Evolutionary conservation across 2,329 filamentous ascomycete genomes (phyloP), one percentile per base, ranked within the genome.

Genomic region (Aureobasidium sp.): DNA sequence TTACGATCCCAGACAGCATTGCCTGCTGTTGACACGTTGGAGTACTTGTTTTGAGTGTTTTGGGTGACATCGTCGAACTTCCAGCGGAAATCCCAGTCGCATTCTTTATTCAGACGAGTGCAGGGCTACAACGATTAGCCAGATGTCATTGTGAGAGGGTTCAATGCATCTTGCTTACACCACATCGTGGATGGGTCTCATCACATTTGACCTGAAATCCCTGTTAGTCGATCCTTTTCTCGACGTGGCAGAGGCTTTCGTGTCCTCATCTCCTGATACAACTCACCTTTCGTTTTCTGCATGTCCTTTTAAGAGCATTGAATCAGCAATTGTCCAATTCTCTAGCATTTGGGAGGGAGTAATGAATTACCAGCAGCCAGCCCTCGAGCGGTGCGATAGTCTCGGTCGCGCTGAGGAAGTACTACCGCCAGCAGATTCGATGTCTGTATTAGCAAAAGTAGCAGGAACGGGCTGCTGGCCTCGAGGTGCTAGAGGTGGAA

Each of bases 1-100:
- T 72, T 75, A 83, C 81, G 74, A 72, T 84, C 80, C 82, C 82
- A 85, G 42, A 84, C 78, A 48, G 74, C 69, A 66, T 79, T 83
- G 19, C 79, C 79, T n/a, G 72, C 70, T 4, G 74, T 80, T 37
- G 75, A 79, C 47, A 83, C 77, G 66, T 81, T 73, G 50, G 76
- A 52, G 49, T 71, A 70, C 63, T 71, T 72, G 57, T 62, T 63
- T 53, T 70, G 67, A 1, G 71, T 73, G 52, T 62, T 69, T n/a
- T 66, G 64, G 0, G 71, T 73, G 14, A 71, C 70, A 64, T 73
- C 71, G 67, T 66, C 72, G 66, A 73, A 74, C 67, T 72, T 73
- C 72, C 76, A 74, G 50, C 82, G 76, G 17, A 81, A 80, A 62
- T 78, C 79, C 71, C 84, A 85, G 67, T 85, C 82, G 68, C 82